Conservation (phyloP, 2,329 filamentous ascomycete genomes). For the Clonostachys byssicola region DNA sequence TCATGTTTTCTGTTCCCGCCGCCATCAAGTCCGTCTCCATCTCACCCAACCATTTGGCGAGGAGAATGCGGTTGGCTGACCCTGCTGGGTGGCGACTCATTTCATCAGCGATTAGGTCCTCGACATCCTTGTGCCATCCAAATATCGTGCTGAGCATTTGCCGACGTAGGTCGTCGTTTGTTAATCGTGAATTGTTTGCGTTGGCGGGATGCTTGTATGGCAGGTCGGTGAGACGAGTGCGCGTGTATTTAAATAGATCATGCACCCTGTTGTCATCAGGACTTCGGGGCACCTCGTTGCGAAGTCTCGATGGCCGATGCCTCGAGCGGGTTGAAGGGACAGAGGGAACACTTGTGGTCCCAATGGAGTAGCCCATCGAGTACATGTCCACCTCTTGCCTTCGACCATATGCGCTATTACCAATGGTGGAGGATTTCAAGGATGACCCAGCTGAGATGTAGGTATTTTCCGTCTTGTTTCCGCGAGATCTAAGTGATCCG, state of each 20-base stretch:
- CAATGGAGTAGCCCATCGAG: constrained; percentile 39
- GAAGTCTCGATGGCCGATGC: constrained; percentile 62
- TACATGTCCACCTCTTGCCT: constrained; percentile 43
- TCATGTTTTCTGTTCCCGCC: constrained; percentile 80
- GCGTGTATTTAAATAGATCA: constrained; percentile 84
- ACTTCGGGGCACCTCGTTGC: constrained; percentile 76
- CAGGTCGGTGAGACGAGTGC: constrained; percentile 75
- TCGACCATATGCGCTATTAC: constrained; percentile 3
- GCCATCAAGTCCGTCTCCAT: constrained; percentile 77
- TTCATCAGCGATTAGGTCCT: constrained; percentile 80
- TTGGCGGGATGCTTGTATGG: constrained; percentile 69
- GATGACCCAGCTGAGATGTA: constrained; percentile 63
- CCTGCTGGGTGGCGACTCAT: constrained; percentile 68
- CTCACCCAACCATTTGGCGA: constrained; percentile 91
- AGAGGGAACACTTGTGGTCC: constrained; percentile 31
- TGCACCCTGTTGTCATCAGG: constrained; percentile 63
- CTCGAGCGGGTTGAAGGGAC: constrained; percentile 42
- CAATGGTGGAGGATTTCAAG: constrained; percentile 24
- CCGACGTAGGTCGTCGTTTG: constrained; percentile 74
- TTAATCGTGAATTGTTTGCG: constrained; percentile 54
- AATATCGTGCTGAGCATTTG: constrained; percentile 96
- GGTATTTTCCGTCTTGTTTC: constrained; percentile 54
- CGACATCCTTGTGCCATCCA: constrained; percentile 85
- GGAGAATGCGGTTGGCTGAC: constrained; percentile 74
- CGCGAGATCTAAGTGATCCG: constrained; percentile 47